These are phyloP conservation scores for Melastoma malabathricum DNA, from an alignment of 345 rosid genomes.

Conservation along the genomic window DNA sequence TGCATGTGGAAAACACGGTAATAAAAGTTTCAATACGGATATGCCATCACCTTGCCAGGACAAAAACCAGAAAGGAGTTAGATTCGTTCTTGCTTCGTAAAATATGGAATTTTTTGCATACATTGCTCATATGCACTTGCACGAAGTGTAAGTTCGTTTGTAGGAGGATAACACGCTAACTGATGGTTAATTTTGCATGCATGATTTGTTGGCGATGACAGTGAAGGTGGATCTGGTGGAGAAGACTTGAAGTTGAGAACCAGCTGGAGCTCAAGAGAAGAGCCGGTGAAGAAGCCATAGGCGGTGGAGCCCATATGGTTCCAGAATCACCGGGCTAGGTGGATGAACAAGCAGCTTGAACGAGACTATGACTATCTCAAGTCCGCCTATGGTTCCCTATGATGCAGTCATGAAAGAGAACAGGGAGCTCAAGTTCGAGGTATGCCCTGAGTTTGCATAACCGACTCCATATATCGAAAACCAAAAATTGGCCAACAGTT, in stretches of 20 bases:
- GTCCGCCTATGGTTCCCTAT: conserved; percentile 63
- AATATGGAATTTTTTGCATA: no score
- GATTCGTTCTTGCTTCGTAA: no score
- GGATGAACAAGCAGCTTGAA: conserved; percentile 91
- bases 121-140: no score
- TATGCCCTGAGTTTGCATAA: conserved; percentile 9
- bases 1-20: no score
- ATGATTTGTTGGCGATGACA: conserved; percentile 1
- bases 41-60: no score
- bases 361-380: conserved; percentile 72
- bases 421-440: conserved; percentile 65
- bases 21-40: no score
- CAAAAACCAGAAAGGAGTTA: no score
- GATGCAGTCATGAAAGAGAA: conserved; percentile 46
- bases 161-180: no score
- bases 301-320: conserved; percentile 90
- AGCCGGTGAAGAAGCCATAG: conserved; percentile 81
- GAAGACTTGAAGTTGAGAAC: conserved; percentile 92
- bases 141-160: no score
- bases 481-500: no score
- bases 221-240: conserved; percentile 61
- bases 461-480: no score
- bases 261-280: conserved; percentile 90
- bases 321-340: conserved; percentile 94
- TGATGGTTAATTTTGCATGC: background rate